Evolutionary conservation across 768 basidiomycete genomes (phyloP), one percentile per base, ranked within the genome.

Genomic region (Postia placenta): DNA sequence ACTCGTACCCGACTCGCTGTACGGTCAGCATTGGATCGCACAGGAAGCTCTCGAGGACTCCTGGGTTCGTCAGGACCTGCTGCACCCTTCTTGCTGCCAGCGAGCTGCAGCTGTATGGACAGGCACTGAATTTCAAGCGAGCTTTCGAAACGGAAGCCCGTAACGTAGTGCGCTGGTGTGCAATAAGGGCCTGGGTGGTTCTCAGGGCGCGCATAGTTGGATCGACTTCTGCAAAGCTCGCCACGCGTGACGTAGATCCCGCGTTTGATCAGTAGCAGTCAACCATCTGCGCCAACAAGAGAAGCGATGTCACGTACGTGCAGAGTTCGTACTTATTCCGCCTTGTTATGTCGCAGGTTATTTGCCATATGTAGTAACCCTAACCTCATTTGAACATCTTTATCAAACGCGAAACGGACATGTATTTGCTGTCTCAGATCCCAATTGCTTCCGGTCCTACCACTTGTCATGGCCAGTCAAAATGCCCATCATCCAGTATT

Each of bases 81-180:
- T 98, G 95, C 0, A 99, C 81, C n/a, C 62, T 96, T 96, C 74
- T 99, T 99, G 2, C 86, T 83, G 0, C 95, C 95, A 0, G 94
- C 92, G n/a, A 97, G 80, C 56, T 98, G 95, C 12, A 98, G 75
- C 5, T 87, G 82, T 56, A 97, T 80, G 1, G 82, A 81, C 0
- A 95, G 95, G 61, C 95, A 99, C 54, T 97, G 95, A 72, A 93
- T 92, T 0, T 95, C 92, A 44, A 66, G 71, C 5, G 87, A 88
- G 33, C 81, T 74, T 63, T 98, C 94, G 28, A 98, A 74, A 12
- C 80, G 66, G 57, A 87, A 76, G 6, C 95, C 87, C 1, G 83
- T 87, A 6, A 66, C 61, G 69, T 90, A 98, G 42, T 85, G 78
- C 4, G 66, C 49, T 0, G 77, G 61, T 0, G 82, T 76, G 0